Conservation (phyloP, 768 basidiomycete species). For the Coprinellus micaceus region DNA sequence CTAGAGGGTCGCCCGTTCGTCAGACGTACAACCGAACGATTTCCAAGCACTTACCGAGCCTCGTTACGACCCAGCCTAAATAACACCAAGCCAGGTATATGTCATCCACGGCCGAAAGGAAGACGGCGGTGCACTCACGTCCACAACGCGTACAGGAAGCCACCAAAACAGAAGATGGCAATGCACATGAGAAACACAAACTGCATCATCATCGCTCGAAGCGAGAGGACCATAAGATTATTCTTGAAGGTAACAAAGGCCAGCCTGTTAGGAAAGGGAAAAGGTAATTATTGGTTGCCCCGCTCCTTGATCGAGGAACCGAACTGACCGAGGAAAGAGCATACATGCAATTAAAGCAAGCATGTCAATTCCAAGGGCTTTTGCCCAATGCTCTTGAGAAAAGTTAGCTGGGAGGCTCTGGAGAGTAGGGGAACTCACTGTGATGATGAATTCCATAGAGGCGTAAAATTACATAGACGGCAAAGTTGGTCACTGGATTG, state of each 20-base stretch:
- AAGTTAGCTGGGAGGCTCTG: not conserved
- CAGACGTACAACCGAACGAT: no score
- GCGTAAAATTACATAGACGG: constrained; percentile 71
- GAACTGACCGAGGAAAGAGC: constrained; percentile 83
- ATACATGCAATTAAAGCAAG: constrained; percentile 87
- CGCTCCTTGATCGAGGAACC: no score
- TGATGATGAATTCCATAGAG: constrained; percentile 73
- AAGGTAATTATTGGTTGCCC: no score
- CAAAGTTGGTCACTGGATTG: constrained; percentile 67
- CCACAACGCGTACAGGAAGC: constrained; percentile 91
- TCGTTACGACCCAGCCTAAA: constrained; percentile 59
- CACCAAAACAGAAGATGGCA: constrained; percentile 86
- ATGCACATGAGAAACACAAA: constrained; percentile 82
- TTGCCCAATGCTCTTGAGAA: constrained; percentile 57
- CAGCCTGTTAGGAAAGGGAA: constrained; percentile 50
- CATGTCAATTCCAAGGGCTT: constrained; percentile 70
- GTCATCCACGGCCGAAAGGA: not conserved
- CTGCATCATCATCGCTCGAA: constrained; percentile 91
- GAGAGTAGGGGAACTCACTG: constrained; percentile 35
- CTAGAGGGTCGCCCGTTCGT: constrained; percentile 18
- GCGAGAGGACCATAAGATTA: constrained; percentile 74
- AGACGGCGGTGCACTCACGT: constrained; percentile 58
- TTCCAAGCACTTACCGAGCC: constrained; percentile 34
- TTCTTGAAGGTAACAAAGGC: constrained; percentile 88
- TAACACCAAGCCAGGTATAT: constrained; percentile 4